Base-by-base conservation (phyloP, 169 alveolate species). In the Nephromyces sp. region DNA sequence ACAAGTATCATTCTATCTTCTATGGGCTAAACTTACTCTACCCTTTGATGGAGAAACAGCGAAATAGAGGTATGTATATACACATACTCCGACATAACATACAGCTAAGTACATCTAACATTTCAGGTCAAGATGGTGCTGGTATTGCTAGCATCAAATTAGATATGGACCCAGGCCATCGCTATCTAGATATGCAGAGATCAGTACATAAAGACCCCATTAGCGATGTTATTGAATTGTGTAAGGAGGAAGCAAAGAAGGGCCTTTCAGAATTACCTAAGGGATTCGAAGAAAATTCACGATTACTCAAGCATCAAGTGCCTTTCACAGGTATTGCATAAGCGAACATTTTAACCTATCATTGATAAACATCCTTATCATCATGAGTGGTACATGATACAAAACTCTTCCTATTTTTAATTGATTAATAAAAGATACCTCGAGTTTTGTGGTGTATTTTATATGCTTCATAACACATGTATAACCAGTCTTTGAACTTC, bases 41-140 rank as follows among this genome's bases (percentile, higher is more conserved):
- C 52, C 43, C 73, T 51, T 78, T 78, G 33, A 34, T 78, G 79
- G 84, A 78, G 79, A 78, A 78, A 67, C 84, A 78, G 77, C 75
- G 84, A 1, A 78, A 78, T 30, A 69, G 84, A n/a, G 65, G 57
- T 43, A 43, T 15, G 25, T 43, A 15, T 28, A 5, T 32, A 65
- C 62, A 27, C 2, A 5, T 30, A 5, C 5, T 66, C 43, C 22
- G 43, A 62, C 29, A n/a, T 62, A n/a, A n/a, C n/a, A n/a, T n/a
- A n/a, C n/a, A n/a, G n/a, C n/a, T n/a, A n/a, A n/a, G n/a, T n/a
- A n/a, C n/a, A n/a, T 43, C n/a, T 43, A 15, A 15, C 57, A 15
- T 15, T 43, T 15, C n/a, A 43, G 57, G 83, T 28, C 79, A 78
- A 51, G 84, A 78, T 8, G 84, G 84, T 22, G 75, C 80, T 2